These are phyloP conservation scores for Cucumis hystrix DNA, from an alignment of 306 rosid genomes.

Conservation along the genomic window DNA sequence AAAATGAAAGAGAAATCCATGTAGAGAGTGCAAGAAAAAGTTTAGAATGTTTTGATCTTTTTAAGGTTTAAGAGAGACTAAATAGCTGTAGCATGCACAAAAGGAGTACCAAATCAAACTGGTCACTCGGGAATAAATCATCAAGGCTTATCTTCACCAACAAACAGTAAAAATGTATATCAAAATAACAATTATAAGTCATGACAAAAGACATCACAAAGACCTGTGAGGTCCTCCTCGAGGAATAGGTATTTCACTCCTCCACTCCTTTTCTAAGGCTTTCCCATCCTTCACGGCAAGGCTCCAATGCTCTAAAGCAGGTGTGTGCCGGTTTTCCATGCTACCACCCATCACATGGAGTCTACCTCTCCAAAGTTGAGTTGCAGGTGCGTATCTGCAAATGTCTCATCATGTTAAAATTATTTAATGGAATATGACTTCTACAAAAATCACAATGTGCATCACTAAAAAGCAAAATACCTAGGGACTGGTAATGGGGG, in stretches of 20 bases:
- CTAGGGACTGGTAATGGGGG: conserved; percentile 70
- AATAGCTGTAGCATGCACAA: background rate
- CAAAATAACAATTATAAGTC: background rate
- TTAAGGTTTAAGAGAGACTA: background rate
- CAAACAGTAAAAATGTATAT: background rate
- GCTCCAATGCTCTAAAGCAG: conserved; percentile 86
- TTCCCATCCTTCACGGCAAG: conserved; percentile 67
- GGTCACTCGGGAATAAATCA: background rate
- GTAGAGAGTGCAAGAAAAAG: background rate
- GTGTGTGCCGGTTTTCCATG: conserved; percentile 84
- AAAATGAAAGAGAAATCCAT: background rate
- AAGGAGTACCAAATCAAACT: background rate
- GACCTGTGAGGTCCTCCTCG: conserved; percentile 96
- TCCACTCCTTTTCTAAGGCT: conserved; percentile 62
- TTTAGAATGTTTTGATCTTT: background rate
- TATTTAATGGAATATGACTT: background rate
- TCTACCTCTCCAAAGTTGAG: conserved; percentile 84
- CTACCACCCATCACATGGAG: conserved; percentile 97
- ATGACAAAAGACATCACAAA: background rate
- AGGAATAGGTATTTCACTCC: conserved; percentile 59
- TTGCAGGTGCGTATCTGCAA: conserved; percentile 80
- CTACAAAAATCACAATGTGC: background rate
- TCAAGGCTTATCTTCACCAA: background rate
- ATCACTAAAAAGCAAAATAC: conserved; percentile 17
- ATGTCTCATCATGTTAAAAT: background rate